Evolutionary conservation across 2,329 filamentous ascomycete species (phyloP), one percentile per base, ranked within the genome.

Genomic region (Aspergillus aculeatinus): DNA sequence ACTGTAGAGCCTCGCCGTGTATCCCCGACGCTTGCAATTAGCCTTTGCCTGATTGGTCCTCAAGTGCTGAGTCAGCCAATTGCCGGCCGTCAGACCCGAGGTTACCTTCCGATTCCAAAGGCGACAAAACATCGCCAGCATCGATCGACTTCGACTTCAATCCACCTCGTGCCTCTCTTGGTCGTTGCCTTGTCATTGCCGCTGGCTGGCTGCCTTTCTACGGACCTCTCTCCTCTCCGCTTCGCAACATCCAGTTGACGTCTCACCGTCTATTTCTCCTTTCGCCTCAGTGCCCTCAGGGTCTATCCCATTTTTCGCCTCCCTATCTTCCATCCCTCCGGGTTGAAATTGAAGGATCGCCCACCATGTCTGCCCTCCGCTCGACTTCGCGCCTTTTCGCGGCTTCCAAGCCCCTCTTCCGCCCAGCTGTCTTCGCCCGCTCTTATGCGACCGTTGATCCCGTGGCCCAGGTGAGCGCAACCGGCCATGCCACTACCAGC

Each of bases 361-460:
- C 53, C 72, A 68, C 68, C 68, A 82, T 82, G 80, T 77, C 80
- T 67, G 77, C 79, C 68, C 77, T 81, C 70, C 80, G 79, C 66
- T 74, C 79, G 60, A 77, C 79, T 50, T 78, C 78, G 67, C 79
- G 78, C 68, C 70, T 81, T 57, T 66, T 78, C 68, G 74, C 77
- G 65, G 72, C 75, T 56, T 72, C 78, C 63, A 72, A 76, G 66
- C 74, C 78, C 56, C 67, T 79, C 58, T 79, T 79, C 72, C 72
- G 75, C 56, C 73, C 77, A 55, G 69, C 76, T 52, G 62, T 70
- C 60, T 72, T 74, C 55, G 72, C 74, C 69, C 75, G 79, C 68
- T 75, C 76, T 57, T 82, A 81, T 74, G 80, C 80, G 65, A 81
- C 80, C 44, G 75, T 80, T 59, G 74, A 79, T 48, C 67, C 79